phyloP scores from a whole-genome alignment of 371 early-diverging fungal genomes.

The Mucor indicus region DNA sequence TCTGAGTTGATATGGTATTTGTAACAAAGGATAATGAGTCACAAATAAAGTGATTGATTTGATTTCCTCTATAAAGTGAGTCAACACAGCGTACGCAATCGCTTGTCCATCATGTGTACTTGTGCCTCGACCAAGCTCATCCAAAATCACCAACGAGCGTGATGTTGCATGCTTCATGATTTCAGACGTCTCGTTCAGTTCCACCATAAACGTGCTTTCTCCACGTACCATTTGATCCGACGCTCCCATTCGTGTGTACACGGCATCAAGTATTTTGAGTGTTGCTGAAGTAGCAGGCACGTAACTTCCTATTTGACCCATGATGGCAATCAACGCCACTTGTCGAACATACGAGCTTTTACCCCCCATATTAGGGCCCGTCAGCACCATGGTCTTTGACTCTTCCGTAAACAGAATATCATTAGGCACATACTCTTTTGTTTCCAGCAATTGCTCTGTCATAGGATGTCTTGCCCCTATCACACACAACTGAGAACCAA shows the following conservation, averaged over 20 bases:
- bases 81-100: constrained; percentile 86
- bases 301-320: constrained; percentile 85
- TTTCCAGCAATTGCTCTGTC: constrained; percentile 34
- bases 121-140: constrained; percentile 99
- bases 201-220: constrained; percentile 90
- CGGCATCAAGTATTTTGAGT: constrained; percentile 66
- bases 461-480: constrained; percentile 64
- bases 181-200: constrained; percentile 78
- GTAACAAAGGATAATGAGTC: constrained; percentile 74
- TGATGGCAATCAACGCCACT: constrained; percentile 71
- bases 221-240: constrained; percentile 65
- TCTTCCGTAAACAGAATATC: constrained; percentile 49
- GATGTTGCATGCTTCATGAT: constrained; percentile 69
- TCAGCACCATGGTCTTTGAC: constrained; percentile 54
- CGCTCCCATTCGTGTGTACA: constrained; percentile 71
- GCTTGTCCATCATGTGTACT: constrained; percentile 90
- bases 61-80: constrained; percentile 68
- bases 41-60: constrained; percentile 59
- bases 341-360: constrained; percentile 76
- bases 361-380: constrained; percentile 93
- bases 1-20: constrained; percentile 35
- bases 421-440: constrained; percentile 63
- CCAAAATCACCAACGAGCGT: constrained; percentile 85
- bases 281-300: constrained; percentile 59
- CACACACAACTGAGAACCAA: constrained; percentile 43